Evolutionary conservation across 2,329 filamentous ascomycete species (phyloP).

Genomic region (Phialemonium atrogriseum): DNA sequence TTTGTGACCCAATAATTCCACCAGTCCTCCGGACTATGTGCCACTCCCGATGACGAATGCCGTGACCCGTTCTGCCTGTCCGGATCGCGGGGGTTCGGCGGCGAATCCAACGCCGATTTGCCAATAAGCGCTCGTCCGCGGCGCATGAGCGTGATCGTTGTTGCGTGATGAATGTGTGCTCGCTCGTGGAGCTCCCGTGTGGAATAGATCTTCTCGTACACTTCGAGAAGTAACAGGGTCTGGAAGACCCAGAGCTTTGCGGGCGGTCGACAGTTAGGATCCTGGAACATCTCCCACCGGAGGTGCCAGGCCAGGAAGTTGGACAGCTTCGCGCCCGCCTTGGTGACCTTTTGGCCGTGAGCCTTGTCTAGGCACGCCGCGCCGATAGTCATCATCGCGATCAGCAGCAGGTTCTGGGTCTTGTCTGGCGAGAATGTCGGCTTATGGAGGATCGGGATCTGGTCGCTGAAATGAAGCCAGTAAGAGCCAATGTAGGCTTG

Average conservation of each 20-base stretch:
- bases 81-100: constrained; percentile 59
- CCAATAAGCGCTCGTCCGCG: constrained; percentile 86
- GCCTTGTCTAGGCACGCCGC: constrained; percentile 82
- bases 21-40: constrained; percentile 74
- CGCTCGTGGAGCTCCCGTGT: constrained; percentile 86
- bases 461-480: constrained; percentile 91
- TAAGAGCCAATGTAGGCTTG: constrained; percentile 89
- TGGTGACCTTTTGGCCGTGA: constrained; percentile 64
- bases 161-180: constrained; percentile 94
- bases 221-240: constrained; percentile 75
- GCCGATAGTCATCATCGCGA: constrained; percentile 88
- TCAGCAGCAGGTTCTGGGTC: constrained; percentile 73
- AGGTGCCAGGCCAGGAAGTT: constrained; percentile 89
- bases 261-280: constrained; percentile 79
- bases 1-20: constrained; percentile 96
- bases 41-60: constrained; percentile 52
- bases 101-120: constrained; percentile 74
- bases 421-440: constrained; percentile 86
- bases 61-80: constrained; percentile 46
- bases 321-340: constrained; percentile 72
- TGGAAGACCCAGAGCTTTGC: constrained; percentile 97
- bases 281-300: constrained; percentile 94
- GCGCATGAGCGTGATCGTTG: constrained; percentile 90
- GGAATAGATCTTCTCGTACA: constrained; percentile 98
- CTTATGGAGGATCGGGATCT: constrained; percentile 89